A percentile compares a stretch with the other conserved stretches of the same genome.
Conservation (phyloP, 208 protist genomes). For the Angomonas deanei region DNA sequence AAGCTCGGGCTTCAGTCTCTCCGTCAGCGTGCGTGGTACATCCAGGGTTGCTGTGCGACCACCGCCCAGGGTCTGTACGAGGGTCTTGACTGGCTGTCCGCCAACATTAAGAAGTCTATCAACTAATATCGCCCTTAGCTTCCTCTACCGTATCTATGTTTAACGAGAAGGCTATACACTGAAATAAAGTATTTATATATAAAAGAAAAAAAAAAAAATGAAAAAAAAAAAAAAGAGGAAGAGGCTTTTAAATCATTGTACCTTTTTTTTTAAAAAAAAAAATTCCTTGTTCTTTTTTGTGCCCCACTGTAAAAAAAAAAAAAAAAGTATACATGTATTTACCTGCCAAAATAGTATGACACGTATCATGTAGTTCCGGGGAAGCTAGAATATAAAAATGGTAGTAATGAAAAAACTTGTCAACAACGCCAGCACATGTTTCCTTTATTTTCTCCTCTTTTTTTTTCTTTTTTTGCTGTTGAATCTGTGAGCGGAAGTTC, state of each 20-base stretch:
- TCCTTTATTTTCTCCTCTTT: background rate
- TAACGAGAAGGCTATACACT: background rate
- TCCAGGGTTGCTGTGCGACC: conserved; percentile 89
- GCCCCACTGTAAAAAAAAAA: background rate
- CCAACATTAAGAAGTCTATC: conserved; percentile 81
- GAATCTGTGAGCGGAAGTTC: background rate
- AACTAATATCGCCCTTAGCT: conserved; percentile 32
- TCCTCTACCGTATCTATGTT: conserved; percentile 12
- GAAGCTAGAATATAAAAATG: background rate
- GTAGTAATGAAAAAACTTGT: too few species aligned
- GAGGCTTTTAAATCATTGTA: too few species aligned
- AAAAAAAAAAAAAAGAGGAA: background rate
- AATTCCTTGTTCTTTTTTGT: too few species aligned
- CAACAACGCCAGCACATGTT: too few species aligned
- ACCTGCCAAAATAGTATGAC: background rate
- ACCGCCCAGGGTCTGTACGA: conserved; percentile 92
- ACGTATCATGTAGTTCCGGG: background rate
- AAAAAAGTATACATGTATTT: background rate
- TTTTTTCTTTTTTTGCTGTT: conserved; percentile 7
- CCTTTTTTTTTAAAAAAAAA: too few species aligned
- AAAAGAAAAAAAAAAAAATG: too few species aligned
- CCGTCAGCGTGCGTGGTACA: conserved; percentile 91
- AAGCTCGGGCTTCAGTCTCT: conserved; percentile 93
- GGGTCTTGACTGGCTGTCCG: conserved; percentile 89
- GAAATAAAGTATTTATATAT: background rate